phyloP scores from a whole-genome alignment of 1,284 basidiomycete species.

The Amylostereum areolatum region DNA sequence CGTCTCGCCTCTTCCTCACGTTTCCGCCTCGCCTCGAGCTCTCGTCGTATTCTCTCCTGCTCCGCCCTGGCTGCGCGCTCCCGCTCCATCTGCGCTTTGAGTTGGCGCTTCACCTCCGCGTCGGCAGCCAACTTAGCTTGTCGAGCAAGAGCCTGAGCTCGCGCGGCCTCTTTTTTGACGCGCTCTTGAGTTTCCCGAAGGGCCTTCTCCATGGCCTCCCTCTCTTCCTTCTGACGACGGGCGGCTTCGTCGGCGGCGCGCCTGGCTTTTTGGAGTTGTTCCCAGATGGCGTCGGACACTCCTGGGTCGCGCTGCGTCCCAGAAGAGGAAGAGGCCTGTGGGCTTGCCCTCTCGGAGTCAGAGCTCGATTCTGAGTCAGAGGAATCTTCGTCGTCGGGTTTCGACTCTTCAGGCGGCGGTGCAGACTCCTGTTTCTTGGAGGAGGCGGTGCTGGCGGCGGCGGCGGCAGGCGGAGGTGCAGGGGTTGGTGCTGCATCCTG shows the following conservation, averaged over 20 bases:
- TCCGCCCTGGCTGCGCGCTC: conserved; percentile 26
- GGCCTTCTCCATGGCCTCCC: conserved; percentile 10
- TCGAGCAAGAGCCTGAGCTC: no score
- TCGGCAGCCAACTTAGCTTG: conserved; percentile 21
- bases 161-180: conserved; percentile 12
- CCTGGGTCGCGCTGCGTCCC: conserved; percentile 38
- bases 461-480: not conserved
- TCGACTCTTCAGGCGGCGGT: no score
- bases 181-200: conserved; percentile 5
- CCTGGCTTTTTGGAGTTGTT: conserved; percentile 34
- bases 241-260: conserved; percentile 18
- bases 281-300: conserved; percentile 39
- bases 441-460: no score
- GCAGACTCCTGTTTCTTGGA: no score
- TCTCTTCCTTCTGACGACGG: conserved; percentile 9
- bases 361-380: no score
- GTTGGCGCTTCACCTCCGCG: conserved; percentile 3
- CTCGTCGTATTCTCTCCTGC: no score
- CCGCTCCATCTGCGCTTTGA: not conserved
- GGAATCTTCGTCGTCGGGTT: no score
- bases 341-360: no score
- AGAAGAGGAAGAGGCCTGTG: no score
- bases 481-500: not conserved
- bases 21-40: no score
- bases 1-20: conserved; percentile 27